Evolutionary conservation across 192 early-diverging fungal species (phyloP).

Genomic region (Gamsiella multidivaricata): DNA sequence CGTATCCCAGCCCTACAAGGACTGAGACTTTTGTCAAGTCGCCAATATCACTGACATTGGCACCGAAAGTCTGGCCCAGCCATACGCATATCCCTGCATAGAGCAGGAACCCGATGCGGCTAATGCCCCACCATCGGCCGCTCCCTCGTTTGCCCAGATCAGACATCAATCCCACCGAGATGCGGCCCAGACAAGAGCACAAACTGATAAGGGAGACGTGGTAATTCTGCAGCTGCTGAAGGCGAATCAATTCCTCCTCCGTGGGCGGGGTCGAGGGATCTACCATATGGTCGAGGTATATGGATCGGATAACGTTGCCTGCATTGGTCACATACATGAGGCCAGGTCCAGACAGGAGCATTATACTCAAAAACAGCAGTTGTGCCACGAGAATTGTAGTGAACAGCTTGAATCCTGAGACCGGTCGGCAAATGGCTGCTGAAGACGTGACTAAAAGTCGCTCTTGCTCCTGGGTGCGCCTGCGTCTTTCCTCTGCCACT

Average conservation of each 20-base stretch:
- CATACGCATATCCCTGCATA: slow-evolving; percentile 45
- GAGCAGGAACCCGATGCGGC: slow-evolving; percentile 50
- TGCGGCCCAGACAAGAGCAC: slow-evolving; percentile 55
- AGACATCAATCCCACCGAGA: slow-evolving; percentile 53
- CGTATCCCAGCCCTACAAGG: slow-evolving; percentile 52
- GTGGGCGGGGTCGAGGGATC: slow-evolving; percentile 43
- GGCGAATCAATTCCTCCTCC: slow-evolving; percentile 15
- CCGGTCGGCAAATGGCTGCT: not conserved
- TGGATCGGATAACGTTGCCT: slow-evolving; percentile 53
- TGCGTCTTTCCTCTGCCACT: slow-evolving; percentile 21
- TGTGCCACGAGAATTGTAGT: slow-evolving; percentile 23
- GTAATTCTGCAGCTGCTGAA: slow-evolving; percentile 51
- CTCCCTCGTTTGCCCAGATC: slow-evolving; percentile 43
- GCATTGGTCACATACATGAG: slow-evolving; percentile 60
- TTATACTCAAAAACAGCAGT: slow-evolving; percentile 22
- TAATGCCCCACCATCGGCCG: slow-evolving; percentile 38
- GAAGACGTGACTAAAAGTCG: slow-evolving; percentile 13
- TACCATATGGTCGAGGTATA: slow-evolving; percentile 44
- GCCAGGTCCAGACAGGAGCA: slow-evolving; percentile 46
- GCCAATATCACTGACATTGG: slow-evolving; percentile 16
- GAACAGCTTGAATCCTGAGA: slow-evolving; percentile 42
- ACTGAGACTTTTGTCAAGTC: slow-evolving; percentile 29
- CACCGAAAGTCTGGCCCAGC: slow-evolving; percentile 51
- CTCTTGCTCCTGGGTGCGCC: slow-evolving; percentile 23
- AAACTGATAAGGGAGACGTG: slow-evolving; percentile 59